phyloP scores from a whole-genome alignment of 352 stramenopile species.

The Phytophthora pini region DNA sequence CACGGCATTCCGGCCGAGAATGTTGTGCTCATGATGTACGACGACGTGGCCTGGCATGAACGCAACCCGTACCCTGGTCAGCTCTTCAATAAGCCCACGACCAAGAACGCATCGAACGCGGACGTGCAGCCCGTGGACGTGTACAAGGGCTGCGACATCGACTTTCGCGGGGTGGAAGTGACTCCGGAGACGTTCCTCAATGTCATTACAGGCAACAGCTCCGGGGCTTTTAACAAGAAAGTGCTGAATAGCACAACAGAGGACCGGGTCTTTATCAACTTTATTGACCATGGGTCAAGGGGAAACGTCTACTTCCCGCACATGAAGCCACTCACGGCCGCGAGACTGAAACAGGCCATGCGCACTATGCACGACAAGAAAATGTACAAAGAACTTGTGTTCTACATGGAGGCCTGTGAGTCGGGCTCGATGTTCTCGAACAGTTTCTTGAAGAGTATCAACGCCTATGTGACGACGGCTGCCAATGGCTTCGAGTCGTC shows the following conservation, averaged over 20 bases:
- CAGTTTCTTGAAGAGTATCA: conserved; percentile 79
- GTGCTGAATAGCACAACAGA: conserved; percentile 85
- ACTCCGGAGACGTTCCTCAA: conserved; percentile 89
- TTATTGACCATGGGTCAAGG: conserved; percentile 91
- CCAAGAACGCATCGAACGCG: conserved; percentile 35
- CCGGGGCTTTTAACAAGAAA: conserved; percentile 61
- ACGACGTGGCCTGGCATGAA: conserved; percentile 85
- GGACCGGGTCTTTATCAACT: conserved; percentile 94
- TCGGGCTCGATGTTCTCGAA: conserved; percentile 92
- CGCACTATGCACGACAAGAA: conserved; percentile 82
- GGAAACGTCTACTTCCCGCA: conserved; percentile 87
- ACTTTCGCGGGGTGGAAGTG: conserved; percentile 81
- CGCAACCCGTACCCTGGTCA: conserved; percentile 89
- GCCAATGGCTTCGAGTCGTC: conserved; percentile 89
- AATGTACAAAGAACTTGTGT: conserved; percentile 92
- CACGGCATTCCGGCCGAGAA: conserved; percentile 90
- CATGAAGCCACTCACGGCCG: conserved; percentile 74
- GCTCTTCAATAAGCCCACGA: conserved; percentile 88
- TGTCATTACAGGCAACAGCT: conserved; percentile 85
- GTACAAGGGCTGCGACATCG: conserved; percentile 83
- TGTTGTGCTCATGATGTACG: conserved; percentile 94
- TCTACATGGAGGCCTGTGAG: conserved; percentile 94
- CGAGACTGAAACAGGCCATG: conserved; percentile 72
- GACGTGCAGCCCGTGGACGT: conserved; percentile 73
- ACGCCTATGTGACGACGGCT: conserved; percentile 90